These are phyloP conservation scores for Catharanthus roseus DNA, from an alignment of 257 asterid genomes.

Conservation along the genomic window DNA sequence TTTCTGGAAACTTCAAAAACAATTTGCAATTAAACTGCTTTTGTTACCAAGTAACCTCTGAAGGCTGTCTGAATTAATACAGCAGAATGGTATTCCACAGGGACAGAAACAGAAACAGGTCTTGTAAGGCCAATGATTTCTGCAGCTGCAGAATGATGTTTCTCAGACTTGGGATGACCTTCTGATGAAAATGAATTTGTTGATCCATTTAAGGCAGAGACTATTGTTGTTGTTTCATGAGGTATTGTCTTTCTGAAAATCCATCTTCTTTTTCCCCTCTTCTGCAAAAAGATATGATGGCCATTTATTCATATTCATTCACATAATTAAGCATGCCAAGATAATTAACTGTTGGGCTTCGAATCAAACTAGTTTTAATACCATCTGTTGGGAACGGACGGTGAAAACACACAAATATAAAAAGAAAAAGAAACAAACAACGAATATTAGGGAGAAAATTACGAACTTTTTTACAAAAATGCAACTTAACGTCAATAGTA, in stretches of 20 bases:
- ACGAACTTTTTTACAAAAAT: no score
- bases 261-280: constrained; percentile 72
- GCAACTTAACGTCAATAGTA: no score
- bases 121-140: constrained; percentile 39
- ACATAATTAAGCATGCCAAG: neutral
- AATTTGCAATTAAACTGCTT: neutral
- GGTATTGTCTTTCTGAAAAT: constrained; percentile 36
- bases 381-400: no score
- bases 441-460: no score
- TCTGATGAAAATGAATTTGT: constrained; percentile 17
- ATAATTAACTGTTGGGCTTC: neutral
- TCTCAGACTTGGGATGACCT: constrained; percentile 10
- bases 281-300: constrained; percentile 26
- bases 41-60: constrained; percentile 76
- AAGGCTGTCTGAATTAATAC: constrained; percentile 58
- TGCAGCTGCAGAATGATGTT: constrained; percentile 38
- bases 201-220: constrained; percentile 1
- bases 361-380: no score
- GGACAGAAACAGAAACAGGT: constrained; percentile 20
- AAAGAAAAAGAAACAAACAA: no score
- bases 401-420: no score
- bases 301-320: neutral
- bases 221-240: constrained; percentile 47
- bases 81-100: constrained; percentile 46
- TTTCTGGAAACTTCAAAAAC: neutral